phyloP scores from a whole-genome alignment of 495 filamentous ascomycete species.

The Penicillium flavigenum region DNA sequence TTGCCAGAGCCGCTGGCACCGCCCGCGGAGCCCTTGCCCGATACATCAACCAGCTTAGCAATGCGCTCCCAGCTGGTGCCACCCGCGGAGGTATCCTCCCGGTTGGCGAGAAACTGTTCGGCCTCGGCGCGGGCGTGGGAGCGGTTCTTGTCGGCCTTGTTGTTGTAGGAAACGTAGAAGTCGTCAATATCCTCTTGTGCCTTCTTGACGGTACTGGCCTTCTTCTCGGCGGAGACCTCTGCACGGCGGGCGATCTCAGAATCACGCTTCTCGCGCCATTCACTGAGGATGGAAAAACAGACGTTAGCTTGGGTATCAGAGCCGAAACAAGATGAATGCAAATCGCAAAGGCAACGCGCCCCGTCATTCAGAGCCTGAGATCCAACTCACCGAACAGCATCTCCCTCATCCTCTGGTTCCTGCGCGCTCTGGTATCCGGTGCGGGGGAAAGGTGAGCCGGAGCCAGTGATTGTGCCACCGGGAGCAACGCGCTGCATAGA shows the following conservation, averaged over 20 bases:
- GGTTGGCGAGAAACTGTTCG: constrained; percentile 84
- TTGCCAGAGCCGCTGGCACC: constrained; percentile 87
- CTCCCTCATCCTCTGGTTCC: constrained; percentile 73
- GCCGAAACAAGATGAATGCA: background rate
- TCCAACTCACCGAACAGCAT: constrained; percentile 66
- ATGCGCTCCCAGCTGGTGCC: constrained; percentile 99
- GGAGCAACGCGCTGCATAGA: constrained; percentile 67
- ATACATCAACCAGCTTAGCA: constrained; percentile 92
- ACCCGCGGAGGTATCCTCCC: constrained; percentile 88
- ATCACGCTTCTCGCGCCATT: constrained; percentile 91
- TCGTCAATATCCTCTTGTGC: constrained; percentile 92
- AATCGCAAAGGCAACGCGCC: constrained; percentile 15
- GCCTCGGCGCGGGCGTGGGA: constrained; percentile 83
- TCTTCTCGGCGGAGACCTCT: constrained; percentile 72
- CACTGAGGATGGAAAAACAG: constrained; percentile 35
- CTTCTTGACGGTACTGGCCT: constrained; percentile 76
- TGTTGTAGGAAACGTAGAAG: constrained; percentile 99
- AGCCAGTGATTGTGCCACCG: constrained; percentile 84
- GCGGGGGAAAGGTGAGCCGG: constrained; percentile 69
- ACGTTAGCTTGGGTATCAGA: constrained; percentile 1
- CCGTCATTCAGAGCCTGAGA: background rate
- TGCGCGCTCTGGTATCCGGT: constrained; percentile 51
- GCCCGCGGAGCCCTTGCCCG: constrained; percentile 84
- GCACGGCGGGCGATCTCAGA: constrained; percentile 72
- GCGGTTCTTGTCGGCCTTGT: constrained; percentile 89